Base-by-base conservation (phyloP, 2,329 filamentous ascomycete genomes). In the Beauveria pseudobassiana region DNA sequence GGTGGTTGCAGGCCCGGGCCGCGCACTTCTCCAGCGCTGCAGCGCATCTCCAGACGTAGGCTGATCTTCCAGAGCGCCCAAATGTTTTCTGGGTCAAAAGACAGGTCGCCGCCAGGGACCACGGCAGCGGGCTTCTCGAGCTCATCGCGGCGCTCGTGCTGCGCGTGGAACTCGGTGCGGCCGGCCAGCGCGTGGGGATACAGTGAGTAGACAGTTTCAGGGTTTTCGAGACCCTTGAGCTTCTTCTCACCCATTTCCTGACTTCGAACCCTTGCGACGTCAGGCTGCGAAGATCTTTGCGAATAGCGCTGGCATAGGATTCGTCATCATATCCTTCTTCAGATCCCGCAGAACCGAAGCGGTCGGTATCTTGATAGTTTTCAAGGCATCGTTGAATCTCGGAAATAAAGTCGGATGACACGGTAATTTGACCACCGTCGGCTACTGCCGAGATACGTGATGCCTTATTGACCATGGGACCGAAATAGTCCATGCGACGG, bases 401-500 rank as follows among this genome's bases (percentile, higher is more conserved):
- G 14, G 90, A 90, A 70, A 99, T 96, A 75, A 98, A 98, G 73
- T 99, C 95, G 1, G 92, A 92, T 1, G 93, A 97, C 1, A 98
- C 95, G 0, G 93, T 95, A 66, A 98, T 97, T 73, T 99, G 93
- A 0, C 95, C 95, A 64, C 95, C 95, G 72, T 99, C 95, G 42
- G 95, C 95, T 49, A 96, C 93, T 24, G 91, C 89, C 7, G 91
- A 95, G 66, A 99, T 96, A 77, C 95, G 89, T 18, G 95, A 89
- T 0, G 95, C 91, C 71, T 96, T 93, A 76, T 99, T 99, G 70
- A 99, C 95, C 92, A 99, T 99, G 16, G 95, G 95, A 0, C 95
- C 95, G 72, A 98, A 99, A 77, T 99, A 99, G 70, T 99, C 95
- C 95, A 99, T 99, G 65, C 95, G 91, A 62, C 93, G 89, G 1